These are phyloP conservation scores for Metarhizium guizhouense DNA, from an alignment of 2,329 filamentous ascomycete genomes.

Conservation along the genomic window DNA sequence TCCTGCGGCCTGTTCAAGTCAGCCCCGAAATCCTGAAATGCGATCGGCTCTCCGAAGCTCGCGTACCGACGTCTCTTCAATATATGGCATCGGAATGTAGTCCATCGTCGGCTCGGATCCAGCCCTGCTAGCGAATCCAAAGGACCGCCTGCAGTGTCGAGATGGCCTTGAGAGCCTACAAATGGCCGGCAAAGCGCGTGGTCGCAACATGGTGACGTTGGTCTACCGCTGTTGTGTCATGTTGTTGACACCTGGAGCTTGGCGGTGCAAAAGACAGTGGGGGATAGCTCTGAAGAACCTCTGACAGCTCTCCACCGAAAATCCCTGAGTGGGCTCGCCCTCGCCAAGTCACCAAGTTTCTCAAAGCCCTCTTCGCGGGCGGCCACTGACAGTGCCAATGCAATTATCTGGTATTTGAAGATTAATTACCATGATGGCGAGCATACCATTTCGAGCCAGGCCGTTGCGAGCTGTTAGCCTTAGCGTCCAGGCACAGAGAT, in stretches of 20 bases:
- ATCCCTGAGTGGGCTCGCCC: neutral
- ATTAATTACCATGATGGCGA: neutral
- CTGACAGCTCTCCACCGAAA: slow-evolving; percentile 3
- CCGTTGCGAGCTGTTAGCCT: slow-evolving; percentile 8
- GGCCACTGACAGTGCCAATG: neutral
- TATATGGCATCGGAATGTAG: slow-evolving; percentile 50
- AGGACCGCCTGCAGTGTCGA: slow-evolving; percentile 27
- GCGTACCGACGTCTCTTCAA: slow-evolving; percentile 35
- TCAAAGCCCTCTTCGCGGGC: neutral
- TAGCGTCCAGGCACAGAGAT: slow-evolving; percentile 15
- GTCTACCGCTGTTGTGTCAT: neutral
- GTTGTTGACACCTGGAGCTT: neutral
- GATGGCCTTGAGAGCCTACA: slow-evolving; percentile 18
- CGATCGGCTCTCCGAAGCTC: neutral
- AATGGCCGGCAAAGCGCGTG: slow-evolving; percentile 21
- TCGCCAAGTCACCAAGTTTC: neutral
- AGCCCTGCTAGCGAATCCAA: slow-evolving; percentile 31
- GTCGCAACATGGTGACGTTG: slow-evolving; percentile 18
- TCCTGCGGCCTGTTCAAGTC: slow-evolving; percentile 53
- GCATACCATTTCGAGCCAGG: slow-evolving; percentile 9
- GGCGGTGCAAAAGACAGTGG: too few species aligned
- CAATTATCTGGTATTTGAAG: neutral
- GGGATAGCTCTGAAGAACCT: neutral
- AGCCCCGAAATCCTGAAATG: slow-evolving; percentile 11
- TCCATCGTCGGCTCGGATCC: slow-evolving; percentile 20